Percentiles rank a stretch among this genome's conserved stretches.
Evolutionary conservation across 345 rosid species (phyloP).

Genomic region (Eutrema heterophyllum): DNA sequence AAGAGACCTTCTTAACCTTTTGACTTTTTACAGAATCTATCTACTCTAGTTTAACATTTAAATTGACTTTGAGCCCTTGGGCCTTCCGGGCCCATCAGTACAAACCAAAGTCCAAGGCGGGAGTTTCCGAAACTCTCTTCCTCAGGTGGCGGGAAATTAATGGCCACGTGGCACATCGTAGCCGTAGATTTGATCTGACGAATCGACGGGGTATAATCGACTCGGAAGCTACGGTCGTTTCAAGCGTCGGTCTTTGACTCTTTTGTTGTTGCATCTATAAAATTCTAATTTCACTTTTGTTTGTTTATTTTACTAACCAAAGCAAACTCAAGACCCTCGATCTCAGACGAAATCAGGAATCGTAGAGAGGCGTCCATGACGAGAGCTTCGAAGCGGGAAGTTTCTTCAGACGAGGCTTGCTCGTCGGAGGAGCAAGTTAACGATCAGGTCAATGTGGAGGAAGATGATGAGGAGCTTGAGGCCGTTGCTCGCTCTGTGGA

Average conservation of each 20-base stretch:
- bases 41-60: background rate
- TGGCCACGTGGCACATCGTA: conserved; percentile 1
- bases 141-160: conserved; percentile 20
- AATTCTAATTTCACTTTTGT: background rate
- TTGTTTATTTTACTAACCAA: background rate
- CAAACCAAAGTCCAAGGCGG: conserved; percentile 21
- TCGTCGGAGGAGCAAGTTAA: conserved; percentile 36
- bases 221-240: conserved; percentile 15
- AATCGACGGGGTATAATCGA: conserved; percentile 29
- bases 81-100: background rate
- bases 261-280: background rate
- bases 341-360: conserved; percentile 16
- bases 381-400: conserved; percentile 46
- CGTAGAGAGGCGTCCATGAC: conserved; percentile 42
- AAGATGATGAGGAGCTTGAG: conserved; percentile 94
- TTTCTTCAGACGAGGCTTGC: conserved; percentile 65
- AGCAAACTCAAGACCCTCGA: conserved; percentile 39
- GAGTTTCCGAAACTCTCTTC: background rate
- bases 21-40: background rate
- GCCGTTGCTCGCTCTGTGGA: conserved; percentile 82
- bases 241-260: background rate
- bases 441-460: conserved; percentile 65
- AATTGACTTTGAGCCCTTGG: background rate
- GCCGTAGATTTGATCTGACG: conserved; percentile 12
- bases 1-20: background rate